Evolutionary conservation across 2,329 filamentous ascomycete species (phyloP).

Genomic region (Pseudogymnoascus sp.): DNA sequence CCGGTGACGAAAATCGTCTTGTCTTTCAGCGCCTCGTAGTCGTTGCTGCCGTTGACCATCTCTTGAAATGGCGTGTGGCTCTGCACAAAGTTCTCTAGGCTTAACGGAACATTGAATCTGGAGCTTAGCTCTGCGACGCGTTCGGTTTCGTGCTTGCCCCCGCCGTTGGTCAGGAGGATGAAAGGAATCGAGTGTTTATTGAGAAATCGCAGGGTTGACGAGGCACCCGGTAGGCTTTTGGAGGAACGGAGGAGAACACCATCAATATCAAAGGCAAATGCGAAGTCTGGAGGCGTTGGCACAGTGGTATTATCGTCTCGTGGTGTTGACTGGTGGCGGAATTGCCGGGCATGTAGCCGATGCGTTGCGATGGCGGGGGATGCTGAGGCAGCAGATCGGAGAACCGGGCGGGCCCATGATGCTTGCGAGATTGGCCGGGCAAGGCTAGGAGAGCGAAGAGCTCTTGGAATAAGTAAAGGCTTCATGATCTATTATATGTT

Average conservation of each 20-base stretch:
- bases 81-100: constrained; percentile 70
- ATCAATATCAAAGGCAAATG: constrained; percentile 51
- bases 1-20: constrained; percentile 72
- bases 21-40: constrained; percentile 45
- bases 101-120: constrained; percentile 58
- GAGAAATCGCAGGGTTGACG: constrained; percentile 65
- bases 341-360: background rate
- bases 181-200: constrained; percentile 75
- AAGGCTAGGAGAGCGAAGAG: background rate
- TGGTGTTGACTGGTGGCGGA: background rate
- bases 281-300: constrained; percentile 9
- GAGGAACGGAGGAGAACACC: constrained; percentile 86
- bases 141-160: constrained; percentile 73
- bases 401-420: background rate
- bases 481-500: background rate
- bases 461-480: background rate
- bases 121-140: constrained; percentile 63
- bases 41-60: constrained; percentile 53
- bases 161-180: constrained; percentile 92
- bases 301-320: background rate
- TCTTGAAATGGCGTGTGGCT: constrained; percentile 85
- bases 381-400: background rate
- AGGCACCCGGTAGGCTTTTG: constrained; percentile 70
- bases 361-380: background rate
- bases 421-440: background rate